phyloP scores from a whole-genome alignment of 805 yeast species.

The Starmerella apis region DNA sequence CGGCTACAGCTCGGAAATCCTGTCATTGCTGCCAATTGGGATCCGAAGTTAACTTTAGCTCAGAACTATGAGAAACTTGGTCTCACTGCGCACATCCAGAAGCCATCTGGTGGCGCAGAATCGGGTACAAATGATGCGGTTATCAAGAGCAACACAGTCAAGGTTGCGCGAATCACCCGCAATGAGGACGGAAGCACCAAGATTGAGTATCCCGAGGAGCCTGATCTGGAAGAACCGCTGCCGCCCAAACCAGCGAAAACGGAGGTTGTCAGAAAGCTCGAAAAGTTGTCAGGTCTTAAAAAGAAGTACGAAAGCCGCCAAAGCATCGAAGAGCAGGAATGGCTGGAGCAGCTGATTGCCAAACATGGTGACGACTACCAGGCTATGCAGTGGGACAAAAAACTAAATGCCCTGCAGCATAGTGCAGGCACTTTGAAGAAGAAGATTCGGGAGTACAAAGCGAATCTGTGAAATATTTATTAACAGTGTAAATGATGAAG shows the following conservation, averaged over 20 bases:
- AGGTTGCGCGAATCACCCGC: slow-evolving; percentile 29
- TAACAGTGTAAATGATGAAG: neutral
- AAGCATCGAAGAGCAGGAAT: slow-evolving; percentile 62
- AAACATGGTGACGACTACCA: slow-evolving; percentile 82
- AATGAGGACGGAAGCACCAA: slow-evolving; percentile 23
- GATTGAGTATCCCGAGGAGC: slow-evolving; percentile 32
- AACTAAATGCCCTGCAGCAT: slow-evolving; percentile 72
- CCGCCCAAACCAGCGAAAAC: slow-evolving; percentile 43
- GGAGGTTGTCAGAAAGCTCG: slow-evolving; percentile 59
- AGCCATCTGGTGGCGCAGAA: slow-evolving; percentile 74
- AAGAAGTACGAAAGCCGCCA: slow-evolving; percentile 36
- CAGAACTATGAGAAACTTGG: slow-evolving; percentile 86
- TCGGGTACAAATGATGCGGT: slow-evolving; percentile 34
- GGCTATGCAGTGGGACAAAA: slow-evolving; percentile 87
- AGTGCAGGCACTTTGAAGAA: slow-evolving; percentile 72
- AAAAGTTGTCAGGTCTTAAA: slow-evolving; percentile 43
- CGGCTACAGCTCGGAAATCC: slow-evolving; percentile 62
- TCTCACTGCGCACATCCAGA: slow-evolving; percentile 53
- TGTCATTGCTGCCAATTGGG: slow-evolving; percentile 86
- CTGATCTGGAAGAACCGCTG: slow-evolving; percentile 55
- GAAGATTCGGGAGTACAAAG: slow-evolving; percentile 46
- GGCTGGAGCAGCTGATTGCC: slow-evolving; percentile 53
- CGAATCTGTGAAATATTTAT: neutral
- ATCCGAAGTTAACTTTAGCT: slow-evolving; percentile 60
- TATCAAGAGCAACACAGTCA: slow-evolving; percentile 28